phyloP scores from a whole-genome alignment of 148 eudicot species.

The Chenopodium suecicum region DNA sequence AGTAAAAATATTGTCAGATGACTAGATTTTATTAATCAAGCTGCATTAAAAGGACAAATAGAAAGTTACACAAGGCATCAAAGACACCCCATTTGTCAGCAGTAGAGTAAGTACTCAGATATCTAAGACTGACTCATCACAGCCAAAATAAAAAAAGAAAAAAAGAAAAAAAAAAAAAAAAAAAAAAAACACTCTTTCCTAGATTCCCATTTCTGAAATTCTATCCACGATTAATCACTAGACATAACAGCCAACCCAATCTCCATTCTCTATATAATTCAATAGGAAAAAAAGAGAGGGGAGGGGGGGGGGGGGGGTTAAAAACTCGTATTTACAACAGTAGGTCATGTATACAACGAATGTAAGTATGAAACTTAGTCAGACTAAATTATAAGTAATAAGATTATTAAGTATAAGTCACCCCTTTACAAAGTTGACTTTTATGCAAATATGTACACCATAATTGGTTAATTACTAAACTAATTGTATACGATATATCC shows the following conservation, averaged over 20 bases:
- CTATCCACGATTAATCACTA: neutral
- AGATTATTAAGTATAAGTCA: neutral
- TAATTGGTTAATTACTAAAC: neutral
- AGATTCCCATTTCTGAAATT: neutral
- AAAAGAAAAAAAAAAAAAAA: constrained; percentile 10
- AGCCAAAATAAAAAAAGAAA: neutral
- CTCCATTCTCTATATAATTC: neutral
- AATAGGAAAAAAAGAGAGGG: neutral
- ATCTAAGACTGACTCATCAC: constrained; percentile 24
- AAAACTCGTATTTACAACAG: neutral
- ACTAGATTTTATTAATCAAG: constrained; percentile 11
- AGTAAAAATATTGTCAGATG: constrained; percentile 3
- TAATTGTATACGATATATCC: neutral
- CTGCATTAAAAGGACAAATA: constrained; percentile 10
- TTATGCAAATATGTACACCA: neutral
- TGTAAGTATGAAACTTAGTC: no score
- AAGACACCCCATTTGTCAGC: constrained; percentile 27
- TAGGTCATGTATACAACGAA: neutral
- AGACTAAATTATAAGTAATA: no score
- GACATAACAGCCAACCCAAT: neutral
- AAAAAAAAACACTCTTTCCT: constrained; percentile 4
- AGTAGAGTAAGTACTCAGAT: constrained; percentile 22
- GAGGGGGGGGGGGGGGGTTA: no score
- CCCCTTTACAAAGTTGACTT: neutral
- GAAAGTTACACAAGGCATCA: neutral